Evolutionary conservation across 2,329 filamentous ascomycete genomes (phyloP), one percentile per base, ranked within the genome.

Genomic region (Aspergillus brasiliensis): DNA sequence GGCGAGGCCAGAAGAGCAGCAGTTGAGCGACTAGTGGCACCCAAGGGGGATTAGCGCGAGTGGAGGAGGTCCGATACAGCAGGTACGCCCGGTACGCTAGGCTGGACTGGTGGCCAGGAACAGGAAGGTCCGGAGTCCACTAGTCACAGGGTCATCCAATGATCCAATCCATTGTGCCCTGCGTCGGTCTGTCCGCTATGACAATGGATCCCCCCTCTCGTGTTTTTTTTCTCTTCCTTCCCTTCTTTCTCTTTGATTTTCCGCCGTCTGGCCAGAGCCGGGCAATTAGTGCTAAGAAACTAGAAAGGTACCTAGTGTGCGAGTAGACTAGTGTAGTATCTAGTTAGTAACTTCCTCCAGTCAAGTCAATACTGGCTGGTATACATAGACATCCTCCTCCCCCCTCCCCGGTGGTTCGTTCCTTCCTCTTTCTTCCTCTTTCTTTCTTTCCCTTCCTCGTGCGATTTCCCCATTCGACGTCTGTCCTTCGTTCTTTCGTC

Each of bases 391-490:
- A 49, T 28, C 46, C 23, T 28, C 13, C 15, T 44, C 23, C 56
- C 59, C 56, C 23, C 52, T 56, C 51, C 52, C 52, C 47, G 48
- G 52, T 31, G 17, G 51, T 56, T 49, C 59, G 34, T 49, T 48
- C 44, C 47, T 58, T 57, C 54, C 59, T 55, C 57, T 47, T 51
- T 58, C 46, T 58, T 57, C 46, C 37, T 51, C 49, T 28, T 58
- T 37, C 55, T 54, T 53, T 57, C 52, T 31, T 60, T 57, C 42
- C 52, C 56, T 61, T 59, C 54, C 51, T 57, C 57, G 19, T 51
- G 54, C 57, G 28, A 59, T 54, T 56, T 60, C 58, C 56, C 62
- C 60, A 27, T 59, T 44, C 51, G 55, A 46, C 48, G 51, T 48
- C 51, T 42, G 58, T 63, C 61, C 37, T 54, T 58, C 54, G 40